Evolutionary conservation across 441 rosid genomes (phyloP), one percentile per base, ranked within the genome.

Genomic region (Dalechampia spathulata): DNA sequence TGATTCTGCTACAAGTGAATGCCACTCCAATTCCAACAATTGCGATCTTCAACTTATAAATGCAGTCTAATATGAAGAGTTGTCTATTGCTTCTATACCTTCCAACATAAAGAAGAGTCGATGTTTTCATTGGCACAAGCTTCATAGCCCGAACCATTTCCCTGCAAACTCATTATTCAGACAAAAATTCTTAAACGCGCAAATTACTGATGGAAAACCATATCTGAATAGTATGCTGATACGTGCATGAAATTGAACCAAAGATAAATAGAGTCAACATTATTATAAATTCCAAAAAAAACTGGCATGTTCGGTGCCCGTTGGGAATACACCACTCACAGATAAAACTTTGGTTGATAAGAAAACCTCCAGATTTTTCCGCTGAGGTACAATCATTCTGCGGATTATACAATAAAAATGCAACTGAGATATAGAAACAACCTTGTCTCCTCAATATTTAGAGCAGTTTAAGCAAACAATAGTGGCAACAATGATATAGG

Each of bases 71-170:
- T 6, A 25, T 7, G 19, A 32, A 61, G 36, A 32, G 37, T 0
- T 27, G 8, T 28, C 20, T 9, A 52, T 28, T 45, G n/a, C 0
- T 46, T 36, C 21, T 32, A 22, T 65, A 90, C 97, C 94, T 78
- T 80, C 96, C 97, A 87, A 20, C 65, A 62, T 17, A 90, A 76
- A n/a, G 95, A 80, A 55, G 92, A 78, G 72, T 90, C 94, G 10
- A 78, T 0, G n/a, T 73, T 58, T 40, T 37, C 23, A 5, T 75
- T 75, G 55, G 78, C 86, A 25, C 17, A 75, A 45, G 75, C 85
- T 79, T 80, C 84, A 5, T 81, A 5, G 10, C 72, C 74, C 21
- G 96, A 87, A 50, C 95, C 98, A 4, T 62, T 51, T 54, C 59
- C 78, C 96, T 87, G 72, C 59, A 65, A 67, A 52, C 10, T 38